Conservation (phyloP, 2,329 filamentous ascomycete genomes). For the Cercospora zeina region DNA sequence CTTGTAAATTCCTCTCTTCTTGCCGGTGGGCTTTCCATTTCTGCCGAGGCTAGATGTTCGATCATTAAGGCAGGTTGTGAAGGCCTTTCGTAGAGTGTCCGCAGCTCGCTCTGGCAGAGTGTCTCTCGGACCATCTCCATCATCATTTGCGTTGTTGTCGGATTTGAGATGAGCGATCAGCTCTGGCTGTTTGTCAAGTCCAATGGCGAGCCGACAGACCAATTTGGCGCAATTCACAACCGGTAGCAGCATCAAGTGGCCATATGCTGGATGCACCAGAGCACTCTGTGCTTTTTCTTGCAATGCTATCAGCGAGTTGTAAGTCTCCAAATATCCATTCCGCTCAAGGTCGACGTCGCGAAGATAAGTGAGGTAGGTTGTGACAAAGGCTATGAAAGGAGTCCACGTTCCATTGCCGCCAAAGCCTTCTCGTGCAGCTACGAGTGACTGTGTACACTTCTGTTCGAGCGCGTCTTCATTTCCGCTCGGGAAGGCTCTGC, state of each 20-base stretch:
- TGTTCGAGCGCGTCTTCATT: constrained; percentile 58
- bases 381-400: constrained; percentile 75
- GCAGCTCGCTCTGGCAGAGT: constrained; percentile 85
- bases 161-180: constrained; percentile 63
- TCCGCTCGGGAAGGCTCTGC: constrained; percentile 55
- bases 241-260: constrained; percentile 77
- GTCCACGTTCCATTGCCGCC: constrained; percentile 71
- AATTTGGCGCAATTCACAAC: constrained; percentile 79
- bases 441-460: constrained; percentile 64
- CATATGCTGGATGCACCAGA: constrained; percentile 74
- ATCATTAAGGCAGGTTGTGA: constrained; percentile 85
- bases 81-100: constrained; percentile 85
- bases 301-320: constrained; percentile 70
- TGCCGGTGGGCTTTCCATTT: constrained; percentile 70
- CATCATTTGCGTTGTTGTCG: constrained; percentile 43
- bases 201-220: constrained; percentile 79
- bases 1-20: constrained; percentile 83
- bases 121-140: constrained; percentile 65
- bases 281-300: constrained; percentile 77
- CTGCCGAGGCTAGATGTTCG: constrained; percentile 61
- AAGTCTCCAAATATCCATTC: constrained; percentile 71
- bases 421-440: constrained; percentile 63
- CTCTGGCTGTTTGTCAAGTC: constrained; percentile 76
- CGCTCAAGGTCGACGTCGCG: constrained; percentile 78
- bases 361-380: constrained; percentile 77